Evolutionary conservation across 2,329 filamentous ascomycete species (phyloP), one percentile per base, ranked within the genome.

Genomic region (Aspergillus chevalieri): DNA sequence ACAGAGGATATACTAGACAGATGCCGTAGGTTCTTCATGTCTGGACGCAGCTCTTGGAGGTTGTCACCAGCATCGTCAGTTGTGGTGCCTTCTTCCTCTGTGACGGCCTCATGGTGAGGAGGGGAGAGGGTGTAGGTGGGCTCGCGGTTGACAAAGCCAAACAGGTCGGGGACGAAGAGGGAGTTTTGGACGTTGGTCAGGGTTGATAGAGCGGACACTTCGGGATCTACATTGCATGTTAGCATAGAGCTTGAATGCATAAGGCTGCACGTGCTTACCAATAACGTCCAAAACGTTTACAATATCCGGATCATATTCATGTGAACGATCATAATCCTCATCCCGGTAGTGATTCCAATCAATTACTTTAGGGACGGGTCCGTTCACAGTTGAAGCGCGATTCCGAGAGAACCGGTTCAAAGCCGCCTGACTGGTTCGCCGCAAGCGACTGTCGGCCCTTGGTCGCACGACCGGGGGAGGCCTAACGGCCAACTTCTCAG

Each of bases 181-280:
- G 89, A 93, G 65, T 95, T 95, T 62, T 94, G 89, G 17, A 95
- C 84, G 61, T 95, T 95, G 41, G 87, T 94, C 8, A 94, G 78
- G 12, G 88, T 92, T 0, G 87, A 89, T 3, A 95, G 73, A 0
- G 89, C 89, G 33, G 87, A 83, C 3, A 95, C 84, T 70, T 94
- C 87, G 39, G 89, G 88, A 60, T 94, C 89, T 90, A 55, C 5
- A 22, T 36, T 17, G 6, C 30, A 2, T 33, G 54, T 74, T 49
- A 68, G 56, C 51, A 26, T 19, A 47, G 28, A 26, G 10, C 38
- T 44, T 22, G 36, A 22, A n/a, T 24, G 8, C 33, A 21, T 19
- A 22, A 22, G 4, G 21, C 21, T 22, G 22, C 17, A 33, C 17
- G 26, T 47, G 67, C 79, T 52, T 74, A 85, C 83, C 83, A 55